These are phyloP conservation scores for Cladosporium sp. DNA, from an alignment of 2,329 filamentous ascomycete species.

Conservation along the genomic window DNA sequence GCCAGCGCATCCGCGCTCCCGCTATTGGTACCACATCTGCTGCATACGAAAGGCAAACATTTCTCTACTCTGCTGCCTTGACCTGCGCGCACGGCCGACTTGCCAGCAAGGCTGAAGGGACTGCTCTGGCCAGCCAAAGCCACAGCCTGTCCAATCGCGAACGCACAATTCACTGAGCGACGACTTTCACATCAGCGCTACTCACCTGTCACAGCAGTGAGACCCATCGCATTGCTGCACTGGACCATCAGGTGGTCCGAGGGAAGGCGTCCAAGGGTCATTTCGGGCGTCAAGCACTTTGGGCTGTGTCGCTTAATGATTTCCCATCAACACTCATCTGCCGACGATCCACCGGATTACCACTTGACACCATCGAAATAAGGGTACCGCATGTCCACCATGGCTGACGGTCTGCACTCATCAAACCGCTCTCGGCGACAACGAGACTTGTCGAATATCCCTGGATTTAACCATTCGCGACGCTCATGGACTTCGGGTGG, in stretches of 20 bases:
- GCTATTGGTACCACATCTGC: neutral
- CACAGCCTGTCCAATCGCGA: neutral
- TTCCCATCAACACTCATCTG: constrained; percentile 5
- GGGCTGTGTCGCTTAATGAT: constrained; percentile 1
- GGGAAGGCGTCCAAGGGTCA: neutral
- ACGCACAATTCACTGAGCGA: neutral
- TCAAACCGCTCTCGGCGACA: constrained; percentile 10
- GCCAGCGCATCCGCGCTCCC: constrained; percentile 9
- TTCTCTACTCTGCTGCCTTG: constrained; percentile 1
- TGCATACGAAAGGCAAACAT: neutral
- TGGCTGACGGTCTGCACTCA: constrained; percentile 1
- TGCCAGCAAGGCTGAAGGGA: constrained; percentile 6
- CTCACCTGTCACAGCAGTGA: neutral
- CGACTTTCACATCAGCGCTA: neutral
- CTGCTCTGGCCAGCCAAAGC: neutral
- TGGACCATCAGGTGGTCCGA: neutral
- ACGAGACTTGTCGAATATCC: constrained; percentile 15
- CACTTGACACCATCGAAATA: constrained; percentile 1
- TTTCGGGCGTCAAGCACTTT: constrained; percentile 8
- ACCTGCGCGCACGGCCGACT: neutral
- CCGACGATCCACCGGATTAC: constrained; percentile 4
- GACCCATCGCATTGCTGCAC: neutral
- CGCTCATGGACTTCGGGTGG: constrained; percentile 35
- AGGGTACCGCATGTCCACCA: neutral
- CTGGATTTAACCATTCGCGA: constrained; percentile 23